Base-by-base conservation (phyloP, 225 moss, liverwort and hornwort species). In the Climacium dendroides region DNA sequence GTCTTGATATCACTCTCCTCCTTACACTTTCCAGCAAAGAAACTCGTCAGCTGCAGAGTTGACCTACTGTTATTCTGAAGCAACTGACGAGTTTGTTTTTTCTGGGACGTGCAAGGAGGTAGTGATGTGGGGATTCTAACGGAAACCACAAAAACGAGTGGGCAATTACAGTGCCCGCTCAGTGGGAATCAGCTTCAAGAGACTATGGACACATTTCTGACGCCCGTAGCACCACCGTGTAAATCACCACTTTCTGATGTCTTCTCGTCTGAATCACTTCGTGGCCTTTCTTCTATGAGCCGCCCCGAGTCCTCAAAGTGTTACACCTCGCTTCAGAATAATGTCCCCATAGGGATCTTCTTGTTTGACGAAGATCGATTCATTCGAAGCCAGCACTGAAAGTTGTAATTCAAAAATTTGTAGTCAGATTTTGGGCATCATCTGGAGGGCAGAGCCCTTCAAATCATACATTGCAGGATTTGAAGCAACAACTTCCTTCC, bases 361-460 rank as follows among this genome's bases (percentile, higher is more conserved):
- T 91, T 94, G 94, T 85, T 78, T 87, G 52, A 94, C 90, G 71
- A 79, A 85, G 72, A 92, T 85, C 41, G 94, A 94, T n/a, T 92
- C 87, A 58, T 92, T 94, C 58, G 94, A 92, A 85, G 90, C 92
- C 80, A 94, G 57, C 60, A 94, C 94, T 94, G 94, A 64, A 80
- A 87, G 15, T 83, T 60, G 76, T 35, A 34, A 76, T 35, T 52
- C 24, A 80, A 15, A 66, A 53, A 64, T 25, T 16, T 84, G 43
- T 57, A 39, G 86, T 91, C 83, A 90, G 86, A 32, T 84, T 16
- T 26, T 20, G 57, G 55, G 47, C 20, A 48, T 67, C 19, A 35
- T 80, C 6, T 88, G 25, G 61, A 47, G 25, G 50, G 29, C 32
- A 83, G 84, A 24, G 59, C 28, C 70, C 20, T 62, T 7, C 6